These are phyloP conservation scores for Stachybotrys chartarum DNA, from an alignment of 2,329 filamentous ascomycete genomes.

Conservation along the genomic window DNA sequence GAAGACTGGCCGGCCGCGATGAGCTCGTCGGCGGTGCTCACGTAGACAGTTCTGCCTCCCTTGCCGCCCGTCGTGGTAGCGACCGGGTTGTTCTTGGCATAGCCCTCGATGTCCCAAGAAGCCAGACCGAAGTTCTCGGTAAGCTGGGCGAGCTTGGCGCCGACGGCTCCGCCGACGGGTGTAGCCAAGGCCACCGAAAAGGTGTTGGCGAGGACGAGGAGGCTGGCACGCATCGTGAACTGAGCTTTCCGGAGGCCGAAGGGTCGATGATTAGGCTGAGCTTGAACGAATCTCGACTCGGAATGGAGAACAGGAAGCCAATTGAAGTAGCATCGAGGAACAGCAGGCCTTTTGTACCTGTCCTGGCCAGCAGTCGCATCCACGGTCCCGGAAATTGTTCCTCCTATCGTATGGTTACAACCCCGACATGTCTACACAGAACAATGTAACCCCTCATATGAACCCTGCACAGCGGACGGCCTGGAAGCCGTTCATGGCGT, in stretches of 20 bases:
- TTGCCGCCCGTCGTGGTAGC: constrained; percentile 30
- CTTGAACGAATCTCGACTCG: background rate
- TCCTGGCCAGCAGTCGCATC: background rate
- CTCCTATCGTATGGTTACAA: background rate
- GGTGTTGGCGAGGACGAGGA: constrained; percentile 1
- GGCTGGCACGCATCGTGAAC: background rate
- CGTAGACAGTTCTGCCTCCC: constrained; percentile 39
- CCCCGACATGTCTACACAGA: background rate
- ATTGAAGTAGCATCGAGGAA: background rate
- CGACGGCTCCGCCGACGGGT: background rate
- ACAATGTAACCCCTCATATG: background rate
- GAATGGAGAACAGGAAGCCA: background rate
- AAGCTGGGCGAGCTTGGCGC: background rate
- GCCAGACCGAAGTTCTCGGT: constrained; percentile 5
- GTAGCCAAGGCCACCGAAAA: background rate
- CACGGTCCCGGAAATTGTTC: background rate
- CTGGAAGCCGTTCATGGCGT: background rate
- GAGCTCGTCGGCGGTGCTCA: constrained; percentile 34
- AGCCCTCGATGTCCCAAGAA: constrained; percentile 15
- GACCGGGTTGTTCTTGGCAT: constrained; percentile 27
- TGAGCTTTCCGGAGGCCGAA: background rate
- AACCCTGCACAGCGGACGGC: background rate
- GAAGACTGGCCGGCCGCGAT: constrained; percentile 34
- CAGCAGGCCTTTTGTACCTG: background rate
- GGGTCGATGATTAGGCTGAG: background rate